These are phyloP conservation scores for Boletus huronensis DNA, from an alignment of 768 basidiomycete species.

Conservation along the genomic window DNA sequence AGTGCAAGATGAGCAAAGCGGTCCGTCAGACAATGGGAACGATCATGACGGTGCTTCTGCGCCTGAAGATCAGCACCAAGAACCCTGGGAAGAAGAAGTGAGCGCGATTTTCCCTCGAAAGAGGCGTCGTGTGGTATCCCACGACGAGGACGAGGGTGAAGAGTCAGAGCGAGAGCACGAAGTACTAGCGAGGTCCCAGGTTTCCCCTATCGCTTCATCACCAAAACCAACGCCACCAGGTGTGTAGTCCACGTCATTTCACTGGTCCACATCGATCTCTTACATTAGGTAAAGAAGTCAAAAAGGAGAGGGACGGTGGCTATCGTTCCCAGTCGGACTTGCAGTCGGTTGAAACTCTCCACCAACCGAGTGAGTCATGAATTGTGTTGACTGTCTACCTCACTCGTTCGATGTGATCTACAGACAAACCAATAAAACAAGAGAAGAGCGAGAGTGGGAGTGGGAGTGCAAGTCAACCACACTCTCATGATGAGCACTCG, in stretches of 20 bases:
- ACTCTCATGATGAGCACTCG: not conserved
- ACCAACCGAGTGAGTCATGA: conserved; percentile 4
- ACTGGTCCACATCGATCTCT: not conserved
- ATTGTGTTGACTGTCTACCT: not conserved
- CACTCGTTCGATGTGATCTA: not conserved
- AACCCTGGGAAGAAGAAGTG: conserved; percentile 6
- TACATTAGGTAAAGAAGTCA: not conserved
- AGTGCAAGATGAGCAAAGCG: not conserved
- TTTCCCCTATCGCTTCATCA: not conserved
- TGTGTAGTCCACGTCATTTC: not conserved
- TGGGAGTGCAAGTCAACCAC: not conserved
- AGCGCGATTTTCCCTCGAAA: not conserved
- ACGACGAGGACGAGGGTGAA: conserved; percentile 6
- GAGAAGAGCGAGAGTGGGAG: conserved; percentile 8
- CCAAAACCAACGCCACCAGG: conserved; percentile 1
- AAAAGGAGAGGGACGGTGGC: not conserved
- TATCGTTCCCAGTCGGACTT: not conserved
- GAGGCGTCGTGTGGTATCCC: conserved; percentile 7
- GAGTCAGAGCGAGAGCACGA: conserved; percentile 2
- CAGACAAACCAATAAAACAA: conserved; percentile 18
- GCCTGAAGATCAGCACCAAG: not conserved
- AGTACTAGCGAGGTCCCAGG: not conserved
- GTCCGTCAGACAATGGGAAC: conserved; percentile 4
- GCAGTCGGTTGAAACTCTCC: not conserved
- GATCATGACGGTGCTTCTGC: not conserved